Conservation (phyloP, 257 asterid species). For the Lavandula angustifolia region DNA sequence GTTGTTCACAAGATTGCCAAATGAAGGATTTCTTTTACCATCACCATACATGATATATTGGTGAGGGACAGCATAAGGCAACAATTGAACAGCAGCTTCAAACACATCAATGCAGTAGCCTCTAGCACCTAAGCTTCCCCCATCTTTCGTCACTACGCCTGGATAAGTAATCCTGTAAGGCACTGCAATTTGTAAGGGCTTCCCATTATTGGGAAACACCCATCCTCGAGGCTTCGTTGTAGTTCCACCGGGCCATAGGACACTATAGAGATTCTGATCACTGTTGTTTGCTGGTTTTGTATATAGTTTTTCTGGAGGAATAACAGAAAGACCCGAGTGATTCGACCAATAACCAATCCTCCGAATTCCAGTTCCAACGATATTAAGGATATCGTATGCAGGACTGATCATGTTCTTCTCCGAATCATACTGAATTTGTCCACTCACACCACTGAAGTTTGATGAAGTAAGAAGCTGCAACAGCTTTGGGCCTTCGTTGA, state of each 20-base stretch:
- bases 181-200: conserved; percentile 53
- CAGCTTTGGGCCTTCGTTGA: conserved; percentile 61
- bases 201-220: conserved; percentile 59
- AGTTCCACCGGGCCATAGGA: conserved; percentile 60
- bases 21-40: conserved; percentile 16
- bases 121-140: conserved; percentile 38
- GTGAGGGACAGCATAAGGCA: conserved; percentile 63
- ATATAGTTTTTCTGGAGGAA: conserved; percentile 42
- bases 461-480: conserved; percentile 45
- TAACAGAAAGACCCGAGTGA: conserved; percentile 55
- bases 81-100: conserved; percentile 47
- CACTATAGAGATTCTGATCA: too few relatives aligned
- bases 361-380: conserved; percentile 49
- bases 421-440: conserved; percentile 39
- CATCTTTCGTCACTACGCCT: conserved; percentile 43
- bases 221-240: conserved; percentile 59
- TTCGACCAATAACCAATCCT: conserved; percentile 59
- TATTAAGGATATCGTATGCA: conserved; percentile 57
- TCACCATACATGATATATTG: conserved; percentile 51
- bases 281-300: conserved; percentile 10
- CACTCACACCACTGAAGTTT: conserved; percentile 65
- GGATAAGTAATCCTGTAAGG: conserved; percentile 55
- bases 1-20: too few relatives aligned
- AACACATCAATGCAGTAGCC: conserved; percentile 69
- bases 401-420: conserved; percentile 51